phyloP scores from a whole-genome alignment of 495 filamentous ascomycete genomes.

The Cercophora sp. region DNA sequence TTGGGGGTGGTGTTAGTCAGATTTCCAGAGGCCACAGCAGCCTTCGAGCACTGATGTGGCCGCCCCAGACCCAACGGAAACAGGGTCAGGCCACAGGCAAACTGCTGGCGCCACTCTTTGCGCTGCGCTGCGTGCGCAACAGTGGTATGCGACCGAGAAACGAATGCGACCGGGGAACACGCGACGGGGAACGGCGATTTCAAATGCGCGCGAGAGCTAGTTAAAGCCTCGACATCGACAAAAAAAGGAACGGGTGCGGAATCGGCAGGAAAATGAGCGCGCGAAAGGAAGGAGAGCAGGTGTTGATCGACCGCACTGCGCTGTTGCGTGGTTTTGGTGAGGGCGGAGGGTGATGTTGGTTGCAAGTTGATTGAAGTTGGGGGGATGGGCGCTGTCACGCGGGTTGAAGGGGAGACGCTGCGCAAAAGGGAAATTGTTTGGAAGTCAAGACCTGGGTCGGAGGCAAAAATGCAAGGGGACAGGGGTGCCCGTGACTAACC shows the following conservation, averaged over 20 bases:
- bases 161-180: background rate
- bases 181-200: conserved; percentile 4
- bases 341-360: conserved; percentile 21
- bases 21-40: conserved; percentile 4
- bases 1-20: conserved; percentile 7
- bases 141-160: conserved; percentile 4
- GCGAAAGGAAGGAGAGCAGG: conserved; percentile 19
- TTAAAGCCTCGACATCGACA: conserved; percentile 31
- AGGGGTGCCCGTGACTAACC: conserved; percentile 22
- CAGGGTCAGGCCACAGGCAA: conserved; percentile 17
- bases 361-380: conserved; percentile 26
- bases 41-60: conserved; percentile 24
- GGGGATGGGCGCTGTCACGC: conserved; percentile 29
- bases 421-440: conserved; percentile 28
- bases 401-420: conserved; percentile 29
- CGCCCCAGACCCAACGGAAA: conserved; percentile 27
- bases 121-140: conserved; percentile 6
- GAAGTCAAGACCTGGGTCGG: conserved; percentile 16
- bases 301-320: conserved; percentile 19
- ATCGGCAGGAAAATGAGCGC: conserved; percentile 27
- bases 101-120: conserved; percentile 19
- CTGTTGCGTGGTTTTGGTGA: conserved; percentile 22
- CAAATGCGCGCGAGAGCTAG: conserved; percentile 34
- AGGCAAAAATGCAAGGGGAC: conserved; percentile 33
- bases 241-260: conserved; percentile 7